Conservation (phyloP, 176 grass and related monocot species). For the Aegilops bicornis region DNA sequence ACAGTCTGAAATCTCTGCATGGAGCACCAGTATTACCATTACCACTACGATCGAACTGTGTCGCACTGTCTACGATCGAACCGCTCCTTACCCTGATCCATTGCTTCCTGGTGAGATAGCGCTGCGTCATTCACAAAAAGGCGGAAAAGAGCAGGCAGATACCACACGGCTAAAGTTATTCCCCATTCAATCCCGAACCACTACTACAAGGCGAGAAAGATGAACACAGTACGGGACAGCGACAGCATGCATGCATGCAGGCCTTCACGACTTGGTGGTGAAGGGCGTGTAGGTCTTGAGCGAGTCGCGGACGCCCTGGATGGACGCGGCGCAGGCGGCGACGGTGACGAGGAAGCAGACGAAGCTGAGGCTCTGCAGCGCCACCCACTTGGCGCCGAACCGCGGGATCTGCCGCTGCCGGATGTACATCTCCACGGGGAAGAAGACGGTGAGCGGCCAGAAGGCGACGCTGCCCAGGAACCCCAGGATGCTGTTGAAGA, state of each 20-base stretch:
- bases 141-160: neutral
- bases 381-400: constrained; percentile 48
- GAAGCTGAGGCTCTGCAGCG: constrained; percentile 70
- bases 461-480: constrained; percentile 81
- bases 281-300: constrained; percentile 65
- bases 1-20: too few species aligned
- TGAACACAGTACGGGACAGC: neutral
- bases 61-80: too few species aligned
- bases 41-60: too few species aligned
- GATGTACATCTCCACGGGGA: constrained; percentile 90
- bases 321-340: constrained; percentile 55
- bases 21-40: too few species aligned
- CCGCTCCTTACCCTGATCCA: too few species aligned
- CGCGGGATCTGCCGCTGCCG: constrained; percentile 27
- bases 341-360: constrained; percentile 80
- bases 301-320: constrained; percentile 64
- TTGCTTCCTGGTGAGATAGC: too few species aligned
- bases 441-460: constrained; percentile 92
- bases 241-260: too few species aligned
- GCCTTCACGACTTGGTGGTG: constrained; percentile 37
- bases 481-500: constrained; percentile 85
- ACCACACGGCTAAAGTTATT: neutral
- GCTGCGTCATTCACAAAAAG: neutral
- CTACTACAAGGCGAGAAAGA: neutral
- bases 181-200: neutral